These are phyloP conservation scores for Gossypium aridum DNA, from an alignment of 441 rosid species.

Conservation along the genomic window DNA sequence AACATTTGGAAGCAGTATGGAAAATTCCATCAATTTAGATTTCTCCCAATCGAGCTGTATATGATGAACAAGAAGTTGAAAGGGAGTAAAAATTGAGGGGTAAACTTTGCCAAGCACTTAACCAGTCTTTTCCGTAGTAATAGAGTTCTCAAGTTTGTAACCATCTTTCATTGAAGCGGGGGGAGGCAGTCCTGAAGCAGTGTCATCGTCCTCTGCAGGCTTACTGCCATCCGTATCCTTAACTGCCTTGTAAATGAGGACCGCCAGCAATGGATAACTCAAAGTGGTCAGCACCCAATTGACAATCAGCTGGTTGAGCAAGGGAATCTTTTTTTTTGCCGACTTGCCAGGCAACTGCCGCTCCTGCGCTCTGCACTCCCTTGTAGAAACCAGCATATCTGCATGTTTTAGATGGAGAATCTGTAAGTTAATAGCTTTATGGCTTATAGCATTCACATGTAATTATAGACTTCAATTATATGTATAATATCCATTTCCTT, in stretches of 20 bases:
- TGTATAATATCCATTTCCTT: neutral
- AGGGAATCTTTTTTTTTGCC: conserved; percentile 35
- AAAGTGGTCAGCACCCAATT: conserved; percentile 52
- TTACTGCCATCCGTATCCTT: conserved; percentile 36
- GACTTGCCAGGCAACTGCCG: conserved; percentile 64
- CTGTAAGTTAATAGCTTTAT: neutral
- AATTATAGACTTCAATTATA: neutral
- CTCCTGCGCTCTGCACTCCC: conserved; percentile 67
- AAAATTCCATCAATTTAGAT: neutral
- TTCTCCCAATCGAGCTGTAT: neutral
- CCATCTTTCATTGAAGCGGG: neutral
- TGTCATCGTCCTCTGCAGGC: conserved; percentile 6
- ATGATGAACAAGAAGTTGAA: neutral
- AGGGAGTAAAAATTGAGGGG: neutral
- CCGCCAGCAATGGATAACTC: conserved; percentile 42
- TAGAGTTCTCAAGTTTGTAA: conserved; percentile 1
- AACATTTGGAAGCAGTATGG: neutral
- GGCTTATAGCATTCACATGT: neutral
- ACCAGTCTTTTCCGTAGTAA: neutral
- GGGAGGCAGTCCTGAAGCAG: neutral
- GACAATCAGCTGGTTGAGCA: conserved; percentile 33
- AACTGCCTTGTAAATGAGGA: conserved; percentile 40
- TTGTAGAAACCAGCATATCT: conserved; percentile 62
- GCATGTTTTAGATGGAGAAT: conserved; percentile 10
- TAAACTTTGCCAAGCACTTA: neutral